A percentile compares a stretch with the other conserved stretches of the same genome.
These are phyloP conservation scores for Botrytis elliptica DNA, from an alignment of 2,329 filamentous ascomycete species.

Conservation along the genomic window DNA sequence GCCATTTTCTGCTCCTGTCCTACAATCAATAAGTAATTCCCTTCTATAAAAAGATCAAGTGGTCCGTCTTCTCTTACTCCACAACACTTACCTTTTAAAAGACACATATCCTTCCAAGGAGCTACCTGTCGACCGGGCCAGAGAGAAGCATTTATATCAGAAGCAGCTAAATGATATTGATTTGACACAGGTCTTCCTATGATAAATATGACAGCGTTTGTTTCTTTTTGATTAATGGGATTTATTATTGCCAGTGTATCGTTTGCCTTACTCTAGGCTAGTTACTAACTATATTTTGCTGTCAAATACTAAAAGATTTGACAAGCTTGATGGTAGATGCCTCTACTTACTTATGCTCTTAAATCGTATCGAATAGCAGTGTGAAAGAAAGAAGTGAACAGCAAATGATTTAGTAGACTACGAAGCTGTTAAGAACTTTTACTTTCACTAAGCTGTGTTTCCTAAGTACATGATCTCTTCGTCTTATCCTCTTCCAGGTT, in stretches of 20 bases:
- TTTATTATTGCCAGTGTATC: not conserved
- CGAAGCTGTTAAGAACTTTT: not conserved
- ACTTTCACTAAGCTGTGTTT: not conserved
- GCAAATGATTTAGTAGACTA: not conserved
- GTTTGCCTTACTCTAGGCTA: not conserved
- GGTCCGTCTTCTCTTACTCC: not conserved
- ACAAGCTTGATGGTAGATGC: not conserved
- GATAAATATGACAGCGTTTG: not conserved
- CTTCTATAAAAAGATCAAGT: not conserved
- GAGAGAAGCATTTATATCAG: not conserved
- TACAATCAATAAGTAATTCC: too few species aligned
- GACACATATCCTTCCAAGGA: not conserved
- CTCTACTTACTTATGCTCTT: not conserved
- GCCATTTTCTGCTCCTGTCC: not conserved
- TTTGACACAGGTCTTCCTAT: accelerated
- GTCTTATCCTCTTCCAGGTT: not conserved
- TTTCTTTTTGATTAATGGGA: not conserved
- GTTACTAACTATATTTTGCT: not conserved
- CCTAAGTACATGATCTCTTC: accelerated
- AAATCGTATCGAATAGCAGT: not conserved
- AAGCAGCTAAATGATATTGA: not conserved
- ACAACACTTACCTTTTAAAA: not conserved
- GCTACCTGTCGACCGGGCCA: not conserved
- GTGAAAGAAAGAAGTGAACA: not conserved
- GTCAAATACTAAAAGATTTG: not conserved